phyloP scores from a whole-genome alignment of 139 green algal species.

The Choricystis sp. region DNA sequence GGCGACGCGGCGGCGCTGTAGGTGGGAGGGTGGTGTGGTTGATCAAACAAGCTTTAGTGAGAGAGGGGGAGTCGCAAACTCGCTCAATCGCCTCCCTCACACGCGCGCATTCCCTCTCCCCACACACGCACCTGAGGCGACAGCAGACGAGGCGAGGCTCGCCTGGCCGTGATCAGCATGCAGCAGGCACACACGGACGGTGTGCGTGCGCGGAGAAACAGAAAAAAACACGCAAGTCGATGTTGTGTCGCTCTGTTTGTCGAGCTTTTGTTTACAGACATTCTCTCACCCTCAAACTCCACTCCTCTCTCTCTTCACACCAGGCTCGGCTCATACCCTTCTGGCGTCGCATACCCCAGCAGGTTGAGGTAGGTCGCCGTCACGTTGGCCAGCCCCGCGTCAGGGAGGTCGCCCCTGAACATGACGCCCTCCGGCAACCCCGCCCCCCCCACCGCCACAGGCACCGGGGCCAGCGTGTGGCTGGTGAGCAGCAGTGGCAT shows the following conservation, averaged over 20 bases:
- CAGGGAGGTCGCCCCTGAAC: slow-evolving; percentile 54
- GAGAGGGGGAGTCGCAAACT: too few species aligned
- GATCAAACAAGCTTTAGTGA: too few species aligned
- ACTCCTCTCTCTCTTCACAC: slow-evolving; percentile 8
- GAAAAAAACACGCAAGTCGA: neutral
- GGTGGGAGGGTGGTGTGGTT: too few species aligned
- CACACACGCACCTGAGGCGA: too few species aligned
- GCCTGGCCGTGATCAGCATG: too few species aligned
- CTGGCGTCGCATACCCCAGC: slow-evolving; percentile 62
- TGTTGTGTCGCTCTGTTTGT: too few species aligned
- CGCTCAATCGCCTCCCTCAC: too few species aligned
- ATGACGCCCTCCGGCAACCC: slow-evolving; percentile 54
- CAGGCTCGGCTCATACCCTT: slow-evolving; percentile 57
- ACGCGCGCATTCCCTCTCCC: too few species aligned
- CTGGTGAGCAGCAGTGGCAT: slow-evolving; percentile 69
- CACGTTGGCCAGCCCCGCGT: slow-evolving; percentile 85
- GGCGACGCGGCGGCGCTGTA: too few species aligned
- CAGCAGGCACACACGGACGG: too few species aligned
- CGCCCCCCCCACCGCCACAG: slow-evolving; percentile 72
- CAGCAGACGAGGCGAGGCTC: too few species aligned
- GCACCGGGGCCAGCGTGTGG: slow-evolving; percentile 84
- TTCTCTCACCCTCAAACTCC: neutral
- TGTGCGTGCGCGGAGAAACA: too few species aligned
- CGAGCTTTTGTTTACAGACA: neutral
- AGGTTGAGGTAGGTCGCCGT: slow-evolving; percentile 83